A percentile compares a stretch with the other conserved stretches of the same genome.
Conservation (phyloP, 129 eudicot genomes). For the Rutidosis leptorrhynchoides region DNA sequence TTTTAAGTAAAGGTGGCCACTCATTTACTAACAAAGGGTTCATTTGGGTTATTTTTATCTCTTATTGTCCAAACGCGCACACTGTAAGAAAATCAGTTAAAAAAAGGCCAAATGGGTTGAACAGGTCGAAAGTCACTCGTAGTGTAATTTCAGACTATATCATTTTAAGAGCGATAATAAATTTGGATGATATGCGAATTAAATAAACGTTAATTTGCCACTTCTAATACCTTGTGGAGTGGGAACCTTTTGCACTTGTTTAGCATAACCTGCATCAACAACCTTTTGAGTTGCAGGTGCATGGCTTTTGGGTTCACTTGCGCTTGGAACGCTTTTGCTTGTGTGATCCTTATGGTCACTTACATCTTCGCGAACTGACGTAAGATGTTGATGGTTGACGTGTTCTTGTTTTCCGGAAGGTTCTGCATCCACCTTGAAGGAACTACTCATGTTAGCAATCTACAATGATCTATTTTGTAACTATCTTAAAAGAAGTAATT, state of each 20-base stretch:
- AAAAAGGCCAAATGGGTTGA: neutral
- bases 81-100: neutral
- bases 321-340: constrained; percentile 21
- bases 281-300: constrained; percentile 50
- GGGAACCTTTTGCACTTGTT: constrained; percentile 38
- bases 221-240: constrained; percentile 50
- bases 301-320: constrained; percentile 26
- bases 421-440: constrained; percentile 40
- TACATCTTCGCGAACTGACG: constrained; percentile 67
- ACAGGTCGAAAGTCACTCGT: neutral
- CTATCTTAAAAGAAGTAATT: no score
- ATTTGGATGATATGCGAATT: no score
- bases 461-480: no score
- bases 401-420: constrained; percentile 43
- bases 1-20: no score
- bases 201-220: neutral
- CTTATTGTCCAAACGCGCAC: neutral
- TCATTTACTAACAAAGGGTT: neutral
- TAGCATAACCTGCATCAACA: constrained; percentile 49
- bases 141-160: no score
- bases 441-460: constrained; percentile 36
- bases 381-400: constrained; percentile 38
- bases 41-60: neutral
- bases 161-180: no score
- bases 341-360: constrained; percentile 13